Evolutionary conservation across 306 rosid species (phyloP).

Genomic region (Cucurbita argyrosperma): DNA sequence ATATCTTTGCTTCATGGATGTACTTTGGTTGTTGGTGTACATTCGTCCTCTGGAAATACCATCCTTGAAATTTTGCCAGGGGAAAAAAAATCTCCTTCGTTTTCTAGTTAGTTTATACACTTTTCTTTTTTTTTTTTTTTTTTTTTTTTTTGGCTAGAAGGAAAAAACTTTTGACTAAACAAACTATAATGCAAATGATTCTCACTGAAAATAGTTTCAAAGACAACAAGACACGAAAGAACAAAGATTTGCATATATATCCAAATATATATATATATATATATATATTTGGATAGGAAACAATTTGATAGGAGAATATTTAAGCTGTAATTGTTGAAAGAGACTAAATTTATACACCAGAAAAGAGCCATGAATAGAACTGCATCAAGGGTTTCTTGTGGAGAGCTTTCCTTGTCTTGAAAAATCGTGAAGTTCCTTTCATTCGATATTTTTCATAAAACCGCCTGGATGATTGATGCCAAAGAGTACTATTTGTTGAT

Average conservation of each 20-base stretch:
- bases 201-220: neutral
- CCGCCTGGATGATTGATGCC: neutral
- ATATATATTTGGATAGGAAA: neutral
- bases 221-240: neutral
- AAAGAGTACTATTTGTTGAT: neutral
- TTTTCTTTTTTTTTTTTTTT: no score
- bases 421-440: neutral
- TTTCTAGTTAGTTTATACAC: no score
- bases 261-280: no score
- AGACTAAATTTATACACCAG: neutral
- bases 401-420: neutral
- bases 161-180: neutral
- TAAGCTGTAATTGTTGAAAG: neutral
- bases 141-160: neutral
- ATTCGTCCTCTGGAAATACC: no score
- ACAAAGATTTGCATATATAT: neutral
- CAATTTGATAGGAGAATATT: neutral
- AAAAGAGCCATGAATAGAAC: neutral
- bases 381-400: neutral
- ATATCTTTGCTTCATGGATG: no score
- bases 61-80: no score
- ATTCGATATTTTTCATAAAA: neutral
- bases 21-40: no score
- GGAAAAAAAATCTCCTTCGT: no score
- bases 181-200: neutral